Percentiles rank a stretch among this genome's conserved stretches.
Evolutionary conservation across 345 rosid genomes (phyloP).

Genomic region (Rhizophora mangle): DNA sequence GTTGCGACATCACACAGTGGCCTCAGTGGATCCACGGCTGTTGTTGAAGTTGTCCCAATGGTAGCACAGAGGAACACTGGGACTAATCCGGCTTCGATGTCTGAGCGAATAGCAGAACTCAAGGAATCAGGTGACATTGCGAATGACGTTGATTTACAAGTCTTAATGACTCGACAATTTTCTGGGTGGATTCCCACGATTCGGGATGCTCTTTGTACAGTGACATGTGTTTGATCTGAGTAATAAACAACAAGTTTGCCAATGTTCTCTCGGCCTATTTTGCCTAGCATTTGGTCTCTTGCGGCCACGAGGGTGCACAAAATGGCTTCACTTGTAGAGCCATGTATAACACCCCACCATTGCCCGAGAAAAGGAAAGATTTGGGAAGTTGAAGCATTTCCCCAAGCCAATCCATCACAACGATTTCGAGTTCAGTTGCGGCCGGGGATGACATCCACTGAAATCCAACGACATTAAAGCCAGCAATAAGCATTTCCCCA

Average conservation of each 20-base stretch:
- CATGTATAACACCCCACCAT: conserved; percentile 43
- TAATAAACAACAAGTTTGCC: conserved; percentile 39
- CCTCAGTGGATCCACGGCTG: conserved; percentile 31
- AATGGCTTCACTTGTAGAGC: conserved; percentile 40
- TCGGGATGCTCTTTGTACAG: conserved; percentile 30
- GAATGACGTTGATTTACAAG: conserved; percentile 23
- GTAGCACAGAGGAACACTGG: conserved; percentile 41
- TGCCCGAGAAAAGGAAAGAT: conserved; percentile 35
- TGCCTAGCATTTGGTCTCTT: conserved; percentile 29
- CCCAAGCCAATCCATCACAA: conserved; percentile 46
- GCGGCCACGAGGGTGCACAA: conserved; percentile 37
- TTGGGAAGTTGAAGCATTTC: conserved; percentile 36
- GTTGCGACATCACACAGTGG: conserved; percentile 18
- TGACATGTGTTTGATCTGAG: conserved; percentile 41
- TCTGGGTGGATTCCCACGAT: conserved; percentile 44
- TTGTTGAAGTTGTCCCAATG: conserved; percentile 34
- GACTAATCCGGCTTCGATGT: conserved; percentile 22
- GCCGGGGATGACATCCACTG: conserved; percentile 47
- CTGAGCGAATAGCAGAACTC: conserved; percentile 8
- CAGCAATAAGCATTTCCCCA: conserved; percentile 36
- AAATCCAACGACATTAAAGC: conserved; percentile 43
- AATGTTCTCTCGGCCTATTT: conserved; percentile 16
- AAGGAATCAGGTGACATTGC: conserved; percentile 17
- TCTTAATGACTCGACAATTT: conserved; percentile 41
- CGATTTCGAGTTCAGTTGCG: conserved; percentile 49